These are phyloP conservation scores for Suhomyces choctaworum DNA, from an alignment of 1,139 yeast species.

Conservation along the genomic window DNA sequence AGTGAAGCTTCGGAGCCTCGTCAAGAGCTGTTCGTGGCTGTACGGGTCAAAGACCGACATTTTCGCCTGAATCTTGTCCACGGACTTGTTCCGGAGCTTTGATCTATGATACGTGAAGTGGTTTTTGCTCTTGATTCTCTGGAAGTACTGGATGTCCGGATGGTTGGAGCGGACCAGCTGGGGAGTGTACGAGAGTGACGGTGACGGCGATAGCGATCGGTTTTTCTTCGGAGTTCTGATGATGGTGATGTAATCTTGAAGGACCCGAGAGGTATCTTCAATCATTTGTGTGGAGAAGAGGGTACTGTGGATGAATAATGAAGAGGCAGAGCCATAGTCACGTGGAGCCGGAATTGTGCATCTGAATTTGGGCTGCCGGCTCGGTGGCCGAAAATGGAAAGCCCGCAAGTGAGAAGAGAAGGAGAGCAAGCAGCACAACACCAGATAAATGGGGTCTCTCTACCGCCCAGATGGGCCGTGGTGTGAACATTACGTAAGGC, in stretches of 20 bases:
- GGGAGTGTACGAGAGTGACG: constrained; percentile 1
- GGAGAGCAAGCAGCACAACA: no score
- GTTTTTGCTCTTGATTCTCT: constrained; percentile 35
- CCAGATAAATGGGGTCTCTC: no score
- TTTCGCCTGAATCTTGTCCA: constrained; percentile 18
- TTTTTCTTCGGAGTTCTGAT: constrained; percentile 21
- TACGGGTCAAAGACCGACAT: constrained; percentile 36
- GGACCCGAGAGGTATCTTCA: constrained; percentile 30
- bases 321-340: no score
- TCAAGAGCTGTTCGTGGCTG: constrained; percentile 28
- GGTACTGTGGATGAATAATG: background rate
- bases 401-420: no score
- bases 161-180: constrained; percentile 18
- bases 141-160: constrained; percentile 45
- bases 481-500: no score
- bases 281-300: constrained; percentile 6
- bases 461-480: no score
- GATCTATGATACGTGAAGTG: constrained; percentile 40
- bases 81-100: constrained; percentile 6
- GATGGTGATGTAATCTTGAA: constrained; percentile 32
- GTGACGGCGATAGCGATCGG: constrained; percentile 2
- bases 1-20: constrained; percentile 31
- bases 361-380: no score
- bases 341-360: no score
- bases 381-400: no score